A percentile compares a stretch with the other conserved stretches of the same genome.
Evolutionary conservation across 305 asterid genomes (phyloP).

Genomic region (Nicotiana rustica): DNA sequence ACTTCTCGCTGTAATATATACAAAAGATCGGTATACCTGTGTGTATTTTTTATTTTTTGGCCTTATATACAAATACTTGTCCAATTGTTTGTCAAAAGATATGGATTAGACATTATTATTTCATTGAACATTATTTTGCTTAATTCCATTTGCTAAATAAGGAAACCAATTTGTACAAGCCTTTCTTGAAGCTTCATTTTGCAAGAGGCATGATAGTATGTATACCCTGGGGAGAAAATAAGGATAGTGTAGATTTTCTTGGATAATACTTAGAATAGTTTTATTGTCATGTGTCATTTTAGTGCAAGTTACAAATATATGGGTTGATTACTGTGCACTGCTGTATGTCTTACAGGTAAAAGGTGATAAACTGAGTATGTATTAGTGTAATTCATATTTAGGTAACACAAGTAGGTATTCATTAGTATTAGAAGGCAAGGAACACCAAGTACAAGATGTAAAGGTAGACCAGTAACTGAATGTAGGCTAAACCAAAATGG

Average conservation of each 20-base stretch:
- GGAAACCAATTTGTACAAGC: neutral
- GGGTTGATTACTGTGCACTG: too few relatives aligned
- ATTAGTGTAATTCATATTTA: too few relatives aligned
- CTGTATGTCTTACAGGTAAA: too few relatives aligned
- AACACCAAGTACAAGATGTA: too few relatives aligned
- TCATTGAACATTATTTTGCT: slow-evolving; percentile 30
- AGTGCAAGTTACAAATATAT: too few relatives aligned
- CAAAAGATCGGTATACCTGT: slow-evolving; percentile 32
- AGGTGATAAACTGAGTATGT: too few relatives aligned
- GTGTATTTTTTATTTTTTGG: slow-evolving; percentile 24
- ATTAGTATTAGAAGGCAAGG: too few relatives aligned
- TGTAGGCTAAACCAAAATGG: too few relatives aligned
- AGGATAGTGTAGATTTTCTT: neutral
- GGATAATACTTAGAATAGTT: too few relatives aligned
- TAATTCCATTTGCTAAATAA: slow-evolving; percentile 30
- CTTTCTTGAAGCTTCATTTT: neutral
- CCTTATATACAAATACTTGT: slow-evolving; percentile 22
- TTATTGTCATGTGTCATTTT: too few relatives aligned
- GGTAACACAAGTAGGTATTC: too few relatives aligned
- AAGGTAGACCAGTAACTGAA: too few relatives aligned
- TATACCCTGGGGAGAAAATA: neutral
- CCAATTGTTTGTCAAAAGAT: slow-evolving; percentile 34
- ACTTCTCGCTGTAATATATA: slow-evolving; percentile 35
- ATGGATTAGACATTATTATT: slow-evolving; percentile 28
- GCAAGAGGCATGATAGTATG: slow-evolving; percentile 5